These are phyloP conservation scores for Begonia masoniana DNA, from an alignment of 306 rosid species.

Conservation along the genomic window DNA sequence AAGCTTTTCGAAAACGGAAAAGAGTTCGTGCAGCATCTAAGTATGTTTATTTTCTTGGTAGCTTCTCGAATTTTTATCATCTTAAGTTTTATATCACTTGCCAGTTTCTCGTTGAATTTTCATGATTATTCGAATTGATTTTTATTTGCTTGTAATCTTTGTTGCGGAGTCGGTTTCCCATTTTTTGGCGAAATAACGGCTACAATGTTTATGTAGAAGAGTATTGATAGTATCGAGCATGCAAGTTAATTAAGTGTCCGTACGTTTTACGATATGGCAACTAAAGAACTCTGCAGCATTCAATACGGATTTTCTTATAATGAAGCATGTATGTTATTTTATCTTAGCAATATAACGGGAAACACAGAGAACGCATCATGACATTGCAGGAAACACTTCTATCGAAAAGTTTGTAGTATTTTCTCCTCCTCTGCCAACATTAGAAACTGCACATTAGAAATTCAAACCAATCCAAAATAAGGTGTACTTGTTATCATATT, in stretches of 20 bases:
- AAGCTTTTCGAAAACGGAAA: slow-evolving; percentile 25
- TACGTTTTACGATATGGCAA: not conserved
- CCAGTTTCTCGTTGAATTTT: not conserved
- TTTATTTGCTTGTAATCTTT: not conserved
- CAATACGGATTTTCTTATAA: not conserved
- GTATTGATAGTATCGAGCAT: not conserved
- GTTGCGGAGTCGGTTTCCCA: not conserved
- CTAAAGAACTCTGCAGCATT: not conserved
- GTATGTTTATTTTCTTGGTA: slow-evolving; percentile 17
- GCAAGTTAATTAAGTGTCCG: not conserved
- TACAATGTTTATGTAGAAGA: not conserved
- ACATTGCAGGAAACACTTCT: not conserved
- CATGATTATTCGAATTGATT: not conserved
- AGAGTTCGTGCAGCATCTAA: slow-evolving; percentile 36
- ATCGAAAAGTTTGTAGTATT: not conserved
- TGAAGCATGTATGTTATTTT: not conserved
- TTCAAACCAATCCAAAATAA: not conserved
- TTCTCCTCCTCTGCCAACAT: not conserved
- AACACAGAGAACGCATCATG: not conserved
- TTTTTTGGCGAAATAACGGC: not conserved
- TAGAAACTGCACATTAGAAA: not conserved
- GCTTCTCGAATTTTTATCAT: not conserved
- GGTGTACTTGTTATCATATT: not conserved
- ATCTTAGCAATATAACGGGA: not conserved
- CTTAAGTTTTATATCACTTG: not conserved